phyloP scores from a whole-genome alignment of 306 rosid species.

The Begonia peltatifolia region DNA sequence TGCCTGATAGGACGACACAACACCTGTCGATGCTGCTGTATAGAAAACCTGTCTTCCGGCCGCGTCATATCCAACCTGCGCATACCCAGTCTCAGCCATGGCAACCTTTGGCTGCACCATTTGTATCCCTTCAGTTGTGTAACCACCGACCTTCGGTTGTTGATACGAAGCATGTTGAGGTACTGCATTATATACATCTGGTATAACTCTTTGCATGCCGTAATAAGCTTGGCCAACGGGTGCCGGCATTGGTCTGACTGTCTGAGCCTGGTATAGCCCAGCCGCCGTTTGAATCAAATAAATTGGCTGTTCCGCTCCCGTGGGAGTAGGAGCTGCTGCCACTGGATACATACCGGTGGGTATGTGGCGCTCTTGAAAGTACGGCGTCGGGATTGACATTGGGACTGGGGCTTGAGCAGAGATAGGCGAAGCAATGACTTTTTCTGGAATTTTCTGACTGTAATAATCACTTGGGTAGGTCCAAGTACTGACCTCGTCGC shows the following conservation, averaged over 20 bases:
- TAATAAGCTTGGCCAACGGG: constrained; percentile 42
- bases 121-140: constrained; percentile 18
- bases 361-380: constrained; percentile 36
- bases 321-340: constrained; percentile 7
- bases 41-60: constrained; percentile 38
- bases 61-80: constrained; percentile 35
- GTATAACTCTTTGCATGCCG: constrained; percentile 34
- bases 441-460: constrained; percentile 30
- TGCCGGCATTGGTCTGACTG: constrained; percentile 29
- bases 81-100: constrained; percentile 27
- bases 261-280: constrained; percentile 45
- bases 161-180: constrained; percentile 13
- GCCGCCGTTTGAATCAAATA: constrained; percentile 42
- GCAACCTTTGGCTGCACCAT: constrained; percentile 14
- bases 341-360: constrained; percentile 28
- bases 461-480: constrained; percentile 24
- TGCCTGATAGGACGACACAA: constrained; percentile 20
- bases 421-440: constrained; percentile 18
- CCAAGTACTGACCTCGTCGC: constrained; percentile 29
- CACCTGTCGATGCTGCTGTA: constrained; percentile 19
- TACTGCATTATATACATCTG: constrained; percentile 23
- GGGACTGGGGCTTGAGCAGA: constrained; percentile 21
- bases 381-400: constrained; percentile 18
- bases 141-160: constrained; percentile 20
- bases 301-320: constrained; percentile 42